Evolutionary conservation across 2,329 filamentous ascomycete species (phyloP), one percentile per base, ranked within the genome.

Genomic region (Ophiobolus disseminans): DNA sequence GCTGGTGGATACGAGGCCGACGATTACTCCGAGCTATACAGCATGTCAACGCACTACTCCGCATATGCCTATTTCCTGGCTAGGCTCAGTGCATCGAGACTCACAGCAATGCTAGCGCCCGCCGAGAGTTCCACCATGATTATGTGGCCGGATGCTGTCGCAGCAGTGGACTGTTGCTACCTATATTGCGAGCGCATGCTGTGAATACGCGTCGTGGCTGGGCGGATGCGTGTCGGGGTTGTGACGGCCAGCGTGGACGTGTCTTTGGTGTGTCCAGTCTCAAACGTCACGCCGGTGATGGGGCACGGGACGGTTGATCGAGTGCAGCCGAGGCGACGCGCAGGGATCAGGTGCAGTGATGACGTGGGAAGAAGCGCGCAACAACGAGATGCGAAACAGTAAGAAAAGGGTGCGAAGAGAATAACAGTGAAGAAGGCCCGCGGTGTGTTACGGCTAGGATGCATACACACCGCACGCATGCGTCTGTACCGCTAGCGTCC

Each of bases 1-100:
- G 72, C 91, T 94, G 51, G 94, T 97, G 49, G 93, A 97, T 62
- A 97, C 73, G 58, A 99, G 83, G 63, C 94, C 94, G 70, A 97
- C 93, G 57, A 97, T 76, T 70, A 99, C 91, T 68, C 94, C 94
- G 69, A 97, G 83, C 91, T 95, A 69, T 43, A 13, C 9, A 13
- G n/a, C 5, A 28, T 5, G 25, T 46, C n/a, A 46, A 21, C 28
- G 13, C 30, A 7, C 3, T 32, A 14, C n/a, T n/a, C n/a, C n/a
- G n/a, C n/a, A n/a, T n/a, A n/a, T n/a, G n/a, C n/a, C n/a, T n/a
- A n/a, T n/a, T n/a, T n/a, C n/a, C n/a, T n/a, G n/a, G n/a, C n/a
- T n/a, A n/a, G n/a, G n/a, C n/a, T n/a, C n/a, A n/a, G 30, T 10
- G 30, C 30, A 32, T n/a, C n/a, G n/a, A n/a, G n/a, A 69, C 73